These are phyloP conservation scores for Neurospora sublineolata DNA, from an alignment of 495 filamentous ascomycete genomes.

Conservation along the genomic window DNA sequence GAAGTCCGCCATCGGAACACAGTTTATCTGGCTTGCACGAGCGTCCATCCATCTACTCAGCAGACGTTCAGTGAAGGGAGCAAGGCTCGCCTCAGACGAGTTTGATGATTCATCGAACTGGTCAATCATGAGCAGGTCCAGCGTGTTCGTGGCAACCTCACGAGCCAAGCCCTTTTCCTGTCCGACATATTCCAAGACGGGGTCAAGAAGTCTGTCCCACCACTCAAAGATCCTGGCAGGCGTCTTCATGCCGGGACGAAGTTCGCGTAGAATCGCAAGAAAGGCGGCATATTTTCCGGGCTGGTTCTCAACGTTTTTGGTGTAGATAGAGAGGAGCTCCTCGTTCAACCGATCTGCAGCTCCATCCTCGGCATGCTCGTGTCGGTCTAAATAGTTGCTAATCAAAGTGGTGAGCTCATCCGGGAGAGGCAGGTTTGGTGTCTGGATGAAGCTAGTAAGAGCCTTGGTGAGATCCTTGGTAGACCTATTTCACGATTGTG, in stretches of 20 bases:
- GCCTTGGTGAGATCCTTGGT: conserved; percentile 52
- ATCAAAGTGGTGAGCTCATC: conserved; percentile 46
- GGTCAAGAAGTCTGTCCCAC: conserved; percentile 53
- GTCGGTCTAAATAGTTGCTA: conserved; percentile 48
- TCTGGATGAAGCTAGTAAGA: conserved; percentile 41
- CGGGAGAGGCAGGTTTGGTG: conserved; percentile 47
- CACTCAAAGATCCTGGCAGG: conserved; percentile 46
- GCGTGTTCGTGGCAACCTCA: conserved; percentile 41
- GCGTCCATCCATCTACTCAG: conserved; percentile 49
- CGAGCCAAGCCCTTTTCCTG: conserved; percentile 46
- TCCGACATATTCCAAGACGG: conserved; percentile 44
- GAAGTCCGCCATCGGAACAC: conserved; percentile 35
- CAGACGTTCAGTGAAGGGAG: conserved; percentile 41
- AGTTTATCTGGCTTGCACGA: conserved; percentile 30
- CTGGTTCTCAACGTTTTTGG: conserved; percentile 40
- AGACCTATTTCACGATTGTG: conserved; percentile 13
- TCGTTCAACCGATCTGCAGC: conserved; percentile 53
- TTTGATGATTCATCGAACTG: conserved; percentile 44
- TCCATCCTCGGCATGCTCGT: conserved; percentile 44
- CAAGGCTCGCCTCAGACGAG: conserved; percentile 22
- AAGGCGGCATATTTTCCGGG: conserved; percentile 48
- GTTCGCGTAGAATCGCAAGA: conserved; percentile 44
- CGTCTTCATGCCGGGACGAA: conserved; percentile 47
- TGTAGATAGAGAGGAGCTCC: conserved; percentile 50
- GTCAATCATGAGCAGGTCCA: conserved; percentile 46